Evolutionary conservation across 345 rosid species (phyloP).

Genomic region (Eutrema yunnanense): DNA sequence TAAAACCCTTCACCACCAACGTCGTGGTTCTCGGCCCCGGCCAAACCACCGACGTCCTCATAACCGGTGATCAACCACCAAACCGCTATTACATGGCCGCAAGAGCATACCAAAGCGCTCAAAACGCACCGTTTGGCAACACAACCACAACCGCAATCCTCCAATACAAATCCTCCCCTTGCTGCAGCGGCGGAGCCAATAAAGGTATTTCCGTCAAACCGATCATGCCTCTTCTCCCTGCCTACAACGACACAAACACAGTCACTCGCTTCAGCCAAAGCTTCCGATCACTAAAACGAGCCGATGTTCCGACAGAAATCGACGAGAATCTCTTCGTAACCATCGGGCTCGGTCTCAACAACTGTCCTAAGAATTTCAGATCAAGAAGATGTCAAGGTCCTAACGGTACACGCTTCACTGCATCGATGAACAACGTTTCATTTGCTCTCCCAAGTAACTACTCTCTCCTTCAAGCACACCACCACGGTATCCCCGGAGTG

Average conservation of each 20-base stretch:
- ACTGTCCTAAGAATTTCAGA: constrained; percentile 53
- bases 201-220: constrained; percentile 36
- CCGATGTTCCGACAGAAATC: constrained; percentile 56
- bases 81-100: constrained; percentile 82
- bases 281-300: constrained; percentile 44
- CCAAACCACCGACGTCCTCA: constrained; percentile 87
- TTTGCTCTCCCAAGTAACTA: constrained; percentile 63
- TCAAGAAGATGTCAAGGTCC: constrained; percentile 78
- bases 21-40: constrained; percentile 87
- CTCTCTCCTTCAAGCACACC: constrained; percentile 80
- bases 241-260: constrained; percentile 72
- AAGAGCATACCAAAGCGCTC: constrained; percentile 76
- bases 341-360: constrained; percentile 68
- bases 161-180: constrained; percentile 72
- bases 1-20: constrained; percentile 75
- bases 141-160: constrained; percentile 92
- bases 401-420: constrained; percentile 79
- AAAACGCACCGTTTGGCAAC: constrained; percentile 69
- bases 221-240: constrained; percentile 65
- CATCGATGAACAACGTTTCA: constrained; percentile 85
- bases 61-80: constrained; percentile 68
- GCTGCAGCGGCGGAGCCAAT: constrained; percentile 45
- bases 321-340: constrained; percentile 75
- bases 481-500: constrained; percentile 56
- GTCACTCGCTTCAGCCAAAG: constrained; percentile 52